Evolutionary conservation across 345 rosid species (phyloP), one percentile per base, ranked within the genome.

Genomic region (Brassica juncea): DNA sequence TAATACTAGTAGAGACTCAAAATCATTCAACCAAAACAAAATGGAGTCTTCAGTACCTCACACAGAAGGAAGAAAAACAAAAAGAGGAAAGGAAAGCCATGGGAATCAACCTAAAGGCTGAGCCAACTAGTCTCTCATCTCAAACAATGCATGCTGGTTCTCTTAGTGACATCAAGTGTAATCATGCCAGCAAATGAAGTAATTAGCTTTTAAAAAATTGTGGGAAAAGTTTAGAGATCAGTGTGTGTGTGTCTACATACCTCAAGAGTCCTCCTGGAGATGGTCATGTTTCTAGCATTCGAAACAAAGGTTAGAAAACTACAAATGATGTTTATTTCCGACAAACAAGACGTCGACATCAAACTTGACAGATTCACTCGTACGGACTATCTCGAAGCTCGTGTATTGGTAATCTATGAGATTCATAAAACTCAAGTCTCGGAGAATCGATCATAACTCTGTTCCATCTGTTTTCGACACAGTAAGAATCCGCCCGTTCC

Each of bases 191-290:
- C 19, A 19, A 19, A 19, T 19, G 19, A 19, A 19, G 19, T 19
- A 19, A 19, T 19, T 19, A 19, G 19, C 19, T 19, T 19, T 19
- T 19, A 19, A 19, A 19, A 19, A 19, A 19, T 19, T 19, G 19
- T 19, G 19, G 19, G 19, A 19, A 19, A 19, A 19, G 19, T 19
- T 19, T 19, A 19, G 19, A 19, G 19, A 19, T 19, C 19, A 19
- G 19, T 19, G 19, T 19, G 19, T 19, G 19, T 19, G 19, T 19
- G 19, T 19, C 19, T 19, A 19, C 19, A 19, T 4, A 8, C 78
- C 78, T 66, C 19, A 66, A 66, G 65, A 66, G 19, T 75, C 72
- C 16, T 55, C 66, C 78, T 66, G 9, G 78, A 75, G 66, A 75
- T 75, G 66, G 71, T 66, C 55, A 66, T n/a, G 15, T 54, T 15